phyloP scores from a whole-genome alignment of 139 green algal genomes.

The Zygnema circumcarinatum region DNA sequence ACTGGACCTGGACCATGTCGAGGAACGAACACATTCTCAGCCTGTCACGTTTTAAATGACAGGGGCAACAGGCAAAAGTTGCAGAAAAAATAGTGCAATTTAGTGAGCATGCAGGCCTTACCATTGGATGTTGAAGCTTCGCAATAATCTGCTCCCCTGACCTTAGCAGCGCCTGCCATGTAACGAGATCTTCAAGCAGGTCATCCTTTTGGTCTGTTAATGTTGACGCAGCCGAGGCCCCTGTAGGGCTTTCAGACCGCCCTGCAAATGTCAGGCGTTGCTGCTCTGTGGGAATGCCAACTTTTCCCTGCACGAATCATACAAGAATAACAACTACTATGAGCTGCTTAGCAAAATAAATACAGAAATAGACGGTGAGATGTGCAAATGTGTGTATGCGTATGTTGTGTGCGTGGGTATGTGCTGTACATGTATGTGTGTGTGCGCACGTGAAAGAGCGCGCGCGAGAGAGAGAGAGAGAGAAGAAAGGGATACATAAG shows the following conservation, averaged over 20 bases:
- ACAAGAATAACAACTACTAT: too few species aligned
- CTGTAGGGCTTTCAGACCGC: not conserved
- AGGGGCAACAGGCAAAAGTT: too few species aligned
- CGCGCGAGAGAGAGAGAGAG: too few species aligned
- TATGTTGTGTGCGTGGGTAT: too few species aligned
- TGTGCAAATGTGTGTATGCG: too few species aligned
- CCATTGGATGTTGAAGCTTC: slow-evolving; percentile 12
- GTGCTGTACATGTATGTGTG: too few species aligned
- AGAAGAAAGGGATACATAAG: not conserved
- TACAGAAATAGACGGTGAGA: too few species aligned
- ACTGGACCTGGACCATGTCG: not conserved
- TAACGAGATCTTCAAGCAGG: slow-evolving; percentile 5
- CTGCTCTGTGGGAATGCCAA: slow-evolving; percentile 14
- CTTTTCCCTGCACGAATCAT: slow-evolving; percentile 29
- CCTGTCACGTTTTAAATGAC: too few species aligned
- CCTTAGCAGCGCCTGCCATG: not conserved
- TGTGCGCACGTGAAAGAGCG: too few species aligned
- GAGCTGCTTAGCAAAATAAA: too few species aligned
- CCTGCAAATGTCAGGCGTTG: not conserved
- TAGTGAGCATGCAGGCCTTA: slow-evolving; percentile 1
- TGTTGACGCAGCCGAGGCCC: not conserved
- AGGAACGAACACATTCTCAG: too few species aligned
- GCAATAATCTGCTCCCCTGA: slow-evolving; percentile 10
- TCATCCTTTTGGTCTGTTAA: not conserved
- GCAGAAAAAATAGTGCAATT: too few species aligned